phyloP scores from a whole-genome alignment of 805 yeast species.

The Saturnispora dispora region DNA sequence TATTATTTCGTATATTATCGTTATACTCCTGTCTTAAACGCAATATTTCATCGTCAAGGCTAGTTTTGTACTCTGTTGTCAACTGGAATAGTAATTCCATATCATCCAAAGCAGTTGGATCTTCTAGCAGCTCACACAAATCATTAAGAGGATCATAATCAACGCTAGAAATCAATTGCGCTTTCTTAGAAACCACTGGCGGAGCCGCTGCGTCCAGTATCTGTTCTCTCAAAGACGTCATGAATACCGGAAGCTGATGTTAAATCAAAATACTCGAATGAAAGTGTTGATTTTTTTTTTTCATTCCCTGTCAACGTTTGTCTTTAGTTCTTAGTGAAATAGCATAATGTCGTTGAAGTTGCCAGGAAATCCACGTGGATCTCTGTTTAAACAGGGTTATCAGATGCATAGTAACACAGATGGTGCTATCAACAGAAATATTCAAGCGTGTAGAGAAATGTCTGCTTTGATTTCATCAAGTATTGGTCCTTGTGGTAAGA shows the following conservation, averaged over 20 bases:
- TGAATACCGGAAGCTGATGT: neutral
- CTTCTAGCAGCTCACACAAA: slow-evolving; percentile 40
- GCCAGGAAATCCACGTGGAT: slow-evolving; percentile 89
- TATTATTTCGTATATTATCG: slow-evolving; percentile 4
- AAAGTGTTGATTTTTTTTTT: neutral
- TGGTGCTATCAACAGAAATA: slow-evolving; percentile 89
- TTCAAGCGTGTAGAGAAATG: slow-evolving; percentile 90
- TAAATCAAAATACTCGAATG: neutral
- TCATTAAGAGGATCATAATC: slow-evolving; percentile 49
- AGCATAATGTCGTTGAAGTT: slow-evolving; percentile 76
- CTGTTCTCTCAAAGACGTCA: slow-evolving; percentile 6
- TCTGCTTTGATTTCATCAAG: slow-evolving; percentile 87
- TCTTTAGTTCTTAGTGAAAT: neutral
- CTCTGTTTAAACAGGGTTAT: slow-evolving; percentile 93
- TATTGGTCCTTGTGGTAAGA: slow-evolving; percentile 96
- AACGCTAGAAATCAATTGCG: slow-evolving; percentile 3
- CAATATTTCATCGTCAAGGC: slow-evolving; percentile 38
- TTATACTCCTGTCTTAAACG: slow-evolving; percentile 30
- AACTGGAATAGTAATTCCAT: slow-evolving; percentile 43
- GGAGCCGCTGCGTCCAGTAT: slow-evolving; percentile 17
- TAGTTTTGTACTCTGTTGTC: slow-evolving; percentile 41
- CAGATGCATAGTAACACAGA: slow-evolving; percentile 79
- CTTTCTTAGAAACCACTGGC: neutral
- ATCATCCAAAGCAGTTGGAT: slow-evolving; percentile 41
- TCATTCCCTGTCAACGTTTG: neutral